Evolutionary conservation across 257 asterid species (phyloP), one percentile per base, ranked within the genome.

Genomic region (Nicotiana benthamiana): DNA sequence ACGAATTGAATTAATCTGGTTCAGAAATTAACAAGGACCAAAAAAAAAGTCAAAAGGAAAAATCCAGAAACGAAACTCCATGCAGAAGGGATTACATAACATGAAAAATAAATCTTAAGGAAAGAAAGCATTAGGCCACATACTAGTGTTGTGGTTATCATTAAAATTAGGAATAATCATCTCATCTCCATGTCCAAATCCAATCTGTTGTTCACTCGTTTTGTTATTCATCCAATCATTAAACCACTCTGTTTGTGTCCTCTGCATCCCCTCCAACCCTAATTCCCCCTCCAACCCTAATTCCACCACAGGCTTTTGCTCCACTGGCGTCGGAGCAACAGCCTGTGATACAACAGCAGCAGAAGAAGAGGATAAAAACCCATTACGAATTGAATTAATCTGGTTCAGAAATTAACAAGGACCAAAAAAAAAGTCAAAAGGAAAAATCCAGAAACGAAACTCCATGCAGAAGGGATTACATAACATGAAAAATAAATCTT

Each of bases 181-280:
- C 63, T 72, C 83, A 56, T 80, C 74, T 16, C 70, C 67, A 56
- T 80, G 83, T 28, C 67, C 83, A 65, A 53, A 80, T 53, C 83
- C 83, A 75, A 80, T 40, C 1, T 80, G 79, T 9, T 79, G 75
- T 13, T 79, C 81, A 56, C 32, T 85, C 13, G 77, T 30, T 32
- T 54, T 76, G 7, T 24, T 76, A 77, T 83, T 84, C 82, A 86
- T 77, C 90, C 92, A 90, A 66, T 90, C 91, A 24, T 80, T 54
- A 59, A 88, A 85, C 91, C 90, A 87, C 78, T 85, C 83, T 52
- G 82, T 83, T 66, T 81, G 88, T n/a, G 83, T 79, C 90, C 88
- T 91, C 62, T 80, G 89, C 82, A 75, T 43, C 2, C 20, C 82
- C 18, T 59, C 82, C 43, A 79, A 75, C n/a, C n/a, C n/a, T n/a